These are phyloP conservation scores for Mortierella sp. DNA, from an alignment of 371 early-diverging fungal genomes.

Conservation along the genomic window DNA sequence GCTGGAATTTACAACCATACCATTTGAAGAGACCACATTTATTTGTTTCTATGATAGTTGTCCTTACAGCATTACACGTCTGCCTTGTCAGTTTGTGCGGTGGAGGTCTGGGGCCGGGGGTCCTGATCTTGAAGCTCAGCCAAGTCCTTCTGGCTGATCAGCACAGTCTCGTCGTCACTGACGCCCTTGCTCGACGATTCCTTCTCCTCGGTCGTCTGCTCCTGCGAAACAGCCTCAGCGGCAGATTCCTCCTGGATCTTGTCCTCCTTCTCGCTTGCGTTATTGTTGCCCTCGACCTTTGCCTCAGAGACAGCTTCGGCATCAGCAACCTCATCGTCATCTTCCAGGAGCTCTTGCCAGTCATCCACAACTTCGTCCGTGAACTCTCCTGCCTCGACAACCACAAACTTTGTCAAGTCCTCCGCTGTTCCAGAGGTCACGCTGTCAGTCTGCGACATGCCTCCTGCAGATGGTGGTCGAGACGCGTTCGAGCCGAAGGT, in stretches of 20 bases:
- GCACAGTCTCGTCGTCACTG: slow-evolving; percentile 40
- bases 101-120: background rate
- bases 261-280: background rate
- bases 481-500: slow-evolving; percentile 1
- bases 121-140: background rate
- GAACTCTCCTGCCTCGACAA: slow-evolving; percentile 43
- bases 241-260: background rate
- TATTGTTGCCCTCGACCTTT: background rate
- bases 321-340: slow-evolving; percentile 25
- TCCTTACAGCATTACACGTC: background rate
- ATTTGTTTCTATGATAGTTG: too few species aligned
- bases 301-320: background rate
- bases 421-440: slow-evolving; percentile 15
- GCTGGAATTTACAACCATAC: too few species aligned
- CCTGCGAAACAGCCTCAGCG: too few species aligned
- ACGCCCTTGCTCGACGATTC: slow-evolving; percentile 17
- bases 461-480: slow-evolving; percentile 3
- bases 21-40: too few species aligned
- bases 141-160: slow-evolving; percentile 30
- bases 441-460: slow-evolving; percentile 8
- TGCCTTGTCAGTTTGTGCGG: background rate
- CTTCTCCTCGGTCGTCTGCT: background rate
- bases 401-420: slow-evolving; percentile 47
- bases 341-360: slow-evolving; percentile 53
- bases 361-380: slow-evolving; percentile 55